A percentile compares a stretch with the other conserved stretches of the same genome.
phyloP scores from a whole-genome alignment of 2,329 filamentous ascomycete species.

The Parafenestella ontariensis region DNA sequence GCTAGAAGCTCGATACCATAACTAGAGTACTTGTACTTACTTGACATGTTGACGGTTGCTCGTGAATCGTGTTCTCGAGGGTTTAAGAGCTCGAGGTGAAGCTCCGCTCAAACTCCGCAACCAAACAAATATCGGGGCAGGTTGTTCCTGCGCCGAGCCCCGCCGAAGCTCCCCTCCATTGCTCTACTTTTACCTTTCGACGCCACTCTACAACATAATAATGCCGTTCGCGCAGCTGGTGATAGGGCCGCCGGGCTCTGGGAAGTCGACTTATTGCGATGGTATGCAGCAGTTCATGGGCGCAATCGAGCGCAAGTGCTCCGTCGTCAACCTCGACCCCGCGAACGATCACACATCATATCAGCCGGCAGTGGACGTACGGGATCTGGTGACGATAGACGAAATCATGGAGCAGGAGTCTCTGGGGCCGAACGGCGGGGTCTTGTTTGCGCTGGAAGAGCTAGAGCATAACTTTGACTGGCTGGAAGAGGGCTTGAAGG shows the following conservation, averaged over 20 bases:
- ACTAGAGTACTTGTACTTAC: slow-evolving; percentile 15
- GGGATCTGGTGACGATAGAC: slow-evolving; percentile 85
- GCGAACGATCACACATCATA: slow-evolving; percentile 95
- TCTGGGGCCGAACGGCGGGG: slow-evolving; percentile 89
- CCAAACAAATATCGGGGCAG: slow-evolving; percentile 20
- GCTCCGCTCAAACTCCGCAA: slow-evolving; percentile 27
- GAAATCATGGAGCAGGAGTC: slow-evolving; percentile 93
- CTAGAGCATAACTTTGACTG: slow-evolving; percentile 93
- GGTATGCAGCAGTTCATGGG: slow-evolving; percentile 99
- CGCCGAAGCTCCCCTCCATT: slow-evolving; percentile 12
- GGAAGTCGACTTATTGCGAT: slow-evolving; percentile 98
- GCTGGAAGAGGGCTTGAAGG: slow-evolving; percentile 80
- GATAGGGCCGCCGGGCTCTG: slow-evolving; percentile 91
- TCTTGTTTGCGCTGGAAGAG: slow-evolving; percentile 93
- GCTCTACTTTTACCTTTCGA: slow-evolving; percentile 1
- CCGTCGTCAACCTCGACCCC: slow-evolving; percentile 94
- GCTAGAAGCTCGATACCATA: background rate
- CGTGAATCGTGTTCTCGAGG: slow-evolving; percentile 1
- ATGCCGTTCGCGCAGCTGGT: slow-evolving; percentile 78
- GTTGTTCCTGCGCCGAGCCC: slow-evolving; percentile 11
- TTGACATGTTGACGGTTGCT: slow-evolving; percentile 35
- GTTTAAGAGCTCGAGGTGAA: slow-evolving; percentile 21
- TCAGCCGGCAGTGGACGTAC: slow-evolving; percentile 87
- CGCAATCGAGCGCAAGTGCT: slow-evolving; percentile 93
- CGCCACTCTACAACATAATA: slow-evolving; percentile 8